A percentile compares a stretch with the other conserved stretches of the same genome.
Conservation (phyloP, 2,329 filamentous ascomycete genomes). For the Colletotrichum horii region DNA sequence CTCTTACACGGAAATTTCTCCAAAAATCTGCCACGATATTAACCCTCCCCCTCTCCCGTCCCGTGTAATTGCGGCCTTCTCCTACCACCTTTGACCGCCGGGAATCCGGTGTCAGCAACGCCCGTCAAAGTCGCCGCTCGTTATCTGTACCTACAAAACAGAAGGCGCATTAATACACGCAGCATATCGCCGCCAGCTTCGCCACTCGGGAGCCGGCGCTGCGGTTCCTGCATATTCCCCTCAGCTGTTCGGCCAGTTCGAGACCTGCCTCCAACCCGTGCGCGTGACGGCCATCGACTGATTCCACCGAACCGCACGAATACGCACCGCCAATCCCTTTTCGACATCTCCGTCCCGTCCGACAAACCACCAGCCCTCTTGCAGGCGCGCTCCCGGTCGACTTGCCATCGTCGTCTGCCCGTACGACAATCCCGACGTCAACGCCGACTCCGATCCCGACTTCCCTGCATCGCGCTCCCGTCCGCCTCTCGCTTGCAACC, state of each 20-base stretch:
- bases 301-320: background rate
- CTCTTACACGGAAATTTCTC: constrained; percentile 6
- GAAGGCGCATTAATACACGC: background rate
- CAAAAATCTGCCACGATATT: background rate
- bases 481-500: background rate
- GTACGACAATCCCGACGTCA: background rate
- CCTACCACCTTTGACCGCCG: background rate
- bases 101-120: background rate
- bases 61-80: background rate
- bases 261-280: background rate
- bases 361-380: background rate
- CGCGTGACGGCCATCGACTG: background rate
- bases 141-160: background rate
- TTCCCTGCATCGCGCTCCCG: background rate
- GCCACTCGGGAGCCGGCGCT: background rate
- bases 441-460: background rate
- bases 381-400: background rate
- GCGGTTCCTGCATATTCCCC: constrained; percentile 10
- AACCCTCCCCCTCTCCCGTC: background rate
- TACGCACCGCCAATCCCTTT: background rate
- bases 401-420: background rate
- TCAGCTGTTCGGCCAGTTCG: background rate
- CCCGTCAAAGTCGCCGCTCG: background rate
- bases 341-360: background rate
- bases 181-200: background rate